Evolutionary conservation across 768 basidiomycete species (phyloP), one percentile per base, ranked within the genome.

Genomic region (Xanthoconium purpureum): DNA sequence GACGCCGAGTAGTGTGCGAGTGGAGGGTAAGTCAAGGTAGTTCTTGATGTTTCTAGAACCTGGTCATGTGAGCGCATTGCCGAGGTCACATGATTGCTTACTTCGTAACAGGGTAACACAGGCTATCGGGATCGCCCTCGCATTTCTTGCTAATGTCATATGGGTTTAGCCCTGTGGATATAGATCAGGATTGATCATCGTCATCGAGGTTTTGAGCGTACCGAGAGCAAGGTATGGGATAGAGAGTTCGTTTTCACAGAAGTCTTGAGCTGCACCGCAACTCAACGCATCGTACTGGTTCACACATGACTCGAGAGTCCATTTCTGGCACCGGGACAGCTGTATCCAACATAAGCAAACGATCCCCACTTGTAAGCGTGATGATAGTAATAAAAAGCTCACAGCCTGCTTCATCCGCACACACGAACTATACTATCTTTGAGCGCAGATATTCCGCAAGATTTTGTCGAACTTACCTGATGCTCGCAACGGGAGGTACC

Each of bases 71-170:
- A 38, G 1, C 12, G 17, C 8, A 15, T 13, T 17, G 20, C 3
- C 39, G 4, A 44, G 28, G 10, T 1, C 32, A 48, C 32, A 40
- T 7, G 32, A 17, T 20, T 9, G 39, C 67, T 48, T 56, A 79
- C 78, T 65, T 70, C 9, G 76, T 84, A 17, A 82, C 73, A 2
- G 84, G 39, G 24, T 59, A 35, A 67, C 87, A 89, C 12, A 86
- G 75, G 0, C 75, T 76, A 3, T 77, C 78, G 50, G 60, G 11
- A 80, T 67, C 30, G 54, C 84, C 79, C 58, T 80, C 78, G 54
- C 87, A 89, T 33, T 74, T 69, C 63, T 79, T 78, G 63, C 80
- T 85, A 49, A 92, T 80, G 63, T 92, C 88, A 64, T 92, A 91
- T 2, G 80, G 82, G 64, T 85, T 84, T 67, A 73, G 71, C 14